Evolutionary conservation across 73 alveolate species (phyloP).

Genomic region (Paraurostyla sp.): DNA sequence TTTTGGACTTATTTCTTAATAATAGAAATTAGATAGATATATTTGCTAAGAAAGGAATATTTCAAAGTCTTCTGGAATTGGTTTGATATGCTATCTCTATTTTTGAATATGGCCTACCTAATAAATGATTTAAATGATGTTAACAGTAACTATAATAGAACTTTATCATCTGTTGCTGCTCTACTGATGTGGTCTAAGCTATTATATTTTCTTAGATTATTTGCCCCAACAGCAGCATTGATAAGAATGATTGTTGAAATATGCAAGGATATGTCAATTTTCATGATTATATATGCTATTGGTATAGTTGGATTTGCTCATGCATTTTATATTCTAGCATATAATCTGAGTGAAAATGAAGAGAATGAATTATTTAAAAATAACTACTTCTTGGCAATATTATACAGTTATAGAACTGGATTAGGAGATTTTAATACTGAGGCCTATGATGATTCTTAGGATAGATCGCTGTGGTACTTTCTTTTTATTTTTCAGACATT

Average conservation of each 20-base stretch:
- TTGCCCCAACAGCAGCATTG: conserved; percentile 61
- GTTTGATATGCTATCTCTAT: conserved; percentile 57
- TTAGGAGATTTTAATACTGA: conserved; percentile 69
- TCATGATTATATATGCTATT: conserved; percentile 34
- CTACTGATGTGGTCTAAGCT: conserved; percentile 64
- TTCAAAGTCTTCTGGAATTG: conserved; percentile 65
- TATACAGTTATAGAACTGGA: conserved; percentile 52
- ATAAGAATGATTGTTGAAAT: conserved; percentile 73
- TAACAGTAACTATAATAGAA: not conserved
- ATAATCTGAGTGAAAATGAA: conserved; percentile 2
- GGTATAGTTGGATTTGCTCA: conserved; percentile 71
- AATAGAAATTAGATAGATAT: conserved; percentile 31
- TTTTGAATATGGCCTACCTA: conserved; percentile 26
- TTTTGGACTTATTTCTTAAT: conserved; percentile 36
- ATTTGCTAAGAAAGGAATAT: conserved; percentile 1
- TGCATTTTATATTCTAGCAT: conserved; percentile 56
- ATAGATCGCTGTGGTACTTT: conserved; percentile 39
- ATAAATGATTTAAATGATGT: conserved; percentile 1
- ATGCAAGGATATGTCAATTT: conserved; percentile 43
- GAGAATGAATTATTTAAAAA: conserved; percentile 31
- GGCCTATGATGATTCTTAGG: conserved; percentile 22
- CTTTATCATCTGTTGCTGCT: conserved; percentile 57
- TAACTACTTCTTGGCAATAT: conserved; percentile 40
- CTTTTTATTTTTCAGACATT: conserved; percentile 40
- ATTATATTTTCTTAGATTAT: conserved; percentile 54